Conservation (phyloP, 768 basidiomycete genomes). For the Suillus clintonianus region DNA sequence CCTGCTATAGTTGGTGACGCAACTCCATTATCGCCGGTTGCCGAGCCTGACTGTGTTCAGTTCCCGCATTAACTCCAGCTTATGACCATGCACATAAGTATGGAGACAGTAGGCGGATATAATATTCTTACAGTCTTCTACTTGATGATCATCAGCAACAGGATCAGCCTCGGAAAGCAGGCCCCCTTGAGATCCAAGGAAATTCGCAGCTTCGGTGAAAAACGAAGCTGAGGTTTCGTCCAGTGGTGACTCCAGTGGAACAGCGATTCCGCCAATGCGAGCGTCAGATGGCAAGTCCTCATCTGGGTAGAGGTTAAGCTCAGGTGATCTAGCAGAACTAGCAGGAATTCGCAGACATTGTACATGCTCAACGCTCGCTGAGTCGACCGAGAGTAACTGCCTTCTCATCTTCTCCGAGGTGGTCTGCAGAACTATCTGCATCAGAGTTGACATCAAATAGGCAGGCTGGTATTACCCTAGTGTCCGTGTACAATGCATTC, state of each 20-base stretch:
- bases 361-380: not conserved
- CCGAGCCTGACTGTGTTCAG: not conserved
- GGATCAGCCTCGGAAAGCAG: not conserved
- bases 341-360: not conserved
- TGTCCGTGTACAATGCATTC: conserved; percentile 4
- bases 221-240: not conserved
- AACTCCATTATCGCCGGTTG: not conserved
- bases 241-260: not conserved
- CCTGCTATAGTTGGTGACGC: not conserved
- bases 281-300: not conserved
- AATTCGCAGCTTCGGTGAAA: not conserved
- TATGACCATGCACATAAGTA: not conserved
- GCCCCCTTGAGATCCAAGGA: not conserved
- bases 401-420: conserved; percentile 14
- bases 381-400: conserved; percentile 9
- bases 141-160: not conserved
- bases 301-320: not conserved
- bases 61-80: not conserved
- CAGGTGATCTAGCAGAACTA: not conserved
- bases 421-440: conserved; percentile 2
- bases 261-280: not conserved
- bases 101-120: not conserved
- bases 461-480: conserved; percentile 7
- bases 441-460: not conserved
- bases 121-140: not conserved